Evolutionary conservation across 2,329 filamentous ascomycete species (phyloP).

Genomic region (Clonostachys rhizophaga): DNA sequence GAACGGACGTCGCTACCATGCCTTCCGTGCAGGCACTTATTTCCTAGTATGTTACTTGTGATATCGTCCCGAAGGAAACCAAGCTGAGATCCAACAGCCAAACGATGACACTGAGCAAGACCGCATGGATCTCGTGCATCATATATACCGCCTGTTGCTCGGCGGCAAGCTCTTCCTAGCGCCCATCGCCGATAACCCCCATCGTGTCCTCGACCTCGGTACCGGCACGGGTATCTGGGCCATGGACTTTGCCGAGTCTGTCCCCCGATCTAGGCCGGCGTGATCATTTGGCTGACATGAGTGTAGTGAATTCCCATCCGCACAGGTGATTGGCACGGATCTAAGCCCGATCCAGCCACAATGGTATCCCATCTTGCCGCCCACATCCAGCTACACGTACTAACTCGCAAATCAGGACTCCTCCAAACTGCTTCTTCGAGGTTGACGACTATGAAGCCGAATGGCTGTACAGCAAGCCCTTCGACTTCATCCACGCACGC

Average conservation of each 20-base stretch:
- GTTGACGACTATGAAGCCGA: slow-evolving; percentile 55
- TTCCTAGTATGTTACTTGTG: too few species aligned
- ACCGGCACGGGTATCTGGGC: slow-evolving; percentile 33
- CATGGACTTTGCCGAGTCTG: slow-evolving; percentile 17
- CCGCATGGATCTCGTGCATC: slow-evolving; percentile 30
- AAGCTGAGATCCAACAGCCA: too few species aligned
- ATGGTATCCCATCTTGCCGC: slow-evolving; percentile 14
- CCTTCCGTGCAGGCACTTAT: too few species aligned
- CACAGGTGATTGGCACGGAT: slow-evolving; percentile 30
- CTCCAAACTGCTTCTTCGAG: slow-evolving; percentile 52
- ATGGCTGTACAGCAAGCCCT: slow-evolving; percentile 34
- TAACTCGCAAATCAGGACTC: slow-evolving; percentile 20
- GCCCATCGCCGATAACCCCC: slow-evolving; percentile 16
- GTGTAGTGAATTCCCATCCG: slow-evolving; percentile 10
- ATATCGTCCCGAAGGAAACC: too few species aligned
- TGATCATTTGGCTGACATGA: not conserved
- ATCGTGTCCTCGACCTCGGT: slow-evolving; percentile 34
- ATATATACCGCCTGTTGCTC: slow-evolving; percentile 21
- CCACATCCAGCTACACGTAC: too few species aligned
- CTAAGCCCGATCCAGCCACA: slow-evolving; percentile 36
- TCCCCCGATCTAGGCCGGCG: not conserved
- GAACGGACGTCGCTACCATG: too few species aligned
- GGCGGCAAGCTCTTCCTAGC: slow-evolving; percentile 26
- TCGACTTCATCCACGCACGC: slow-evolving; percentile 27
- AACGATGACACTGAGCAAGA: slow-evolving; percentile 32